phyloP scores from a whole-genome alignment of 2,329 filamentous ascomycete genomes.

The Amauroascus verrucosus region DNA sequence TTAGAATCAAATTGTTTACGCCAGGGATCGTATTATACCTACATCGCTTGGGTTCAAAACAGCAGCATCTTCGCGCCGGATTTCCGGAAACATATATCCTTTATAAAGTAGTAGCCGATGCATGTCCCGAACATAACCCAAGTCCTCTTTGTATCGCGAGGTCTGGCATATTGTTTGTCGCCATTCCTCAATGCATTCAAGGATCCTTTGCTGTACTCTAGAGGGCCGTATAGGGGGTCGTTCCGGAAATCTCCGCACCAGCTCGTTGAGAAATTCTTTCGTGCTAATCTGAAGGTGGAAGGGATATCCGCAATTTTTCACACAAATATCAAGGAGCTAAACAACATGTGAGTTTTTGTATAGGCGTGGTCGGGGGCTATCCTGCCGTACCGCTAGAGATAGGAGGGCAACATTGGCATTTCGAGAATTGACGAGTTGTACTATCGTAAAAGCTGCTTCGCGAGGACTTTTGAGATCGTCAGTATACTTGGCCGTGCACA shows the following conservation, averaged over 20 bases:
- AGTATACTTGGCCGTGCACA: conserved; percentile 15
- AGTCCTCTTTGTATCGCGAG: conserved; percentile 90
- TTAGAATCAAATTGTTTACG: conserved; percentile 4
- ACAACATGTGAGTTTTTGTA: conserved; percentile 10
- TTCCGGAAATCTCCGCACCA: conserved; percentile 91
- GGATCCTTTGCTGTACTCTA: conserved; percentile 79
- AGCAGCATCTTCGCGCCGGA: conserved; percentile 85
- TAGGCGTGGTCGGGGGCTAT: neutral
- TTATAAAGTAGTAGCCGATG: conserved; percentile 92
- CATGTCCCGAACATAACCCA: conserved; percentile 97
- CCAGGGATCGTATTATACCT: conserved; percentile 34
- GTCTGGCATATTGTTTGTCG: conserved; percentile 96
- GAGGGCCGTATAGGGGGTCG: conserved; percentile 76
- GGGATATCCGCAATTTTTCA: conserved; percentile 98
- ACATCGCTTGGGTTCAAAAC: conserved; percentile 95
- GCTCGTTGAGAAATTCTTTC: conserved; percentile 97
- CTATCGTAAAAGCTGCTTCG: conserved; percentile 86
- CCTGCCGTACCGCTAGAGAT: conserved; percentile 55
- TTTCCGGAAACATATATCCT: conserved; percentile 88
- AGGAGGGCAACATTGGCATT: conserved; percentile 91
- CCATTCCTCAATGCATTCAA: conserved; percentile 98
- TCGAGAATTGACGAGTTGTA: conserved; percentile 89
- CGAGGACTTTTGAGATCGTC: conserved; percentile 51
- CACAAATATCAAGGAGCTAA: conserved; percentile 88
- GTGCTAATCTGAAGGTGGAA: conserved; percentile 98